Evolutionary conservation across 306 rosid species (phyloP), one percentile per base, ranked within the genome.

Genomic region (Vigna mungo): DNA sequence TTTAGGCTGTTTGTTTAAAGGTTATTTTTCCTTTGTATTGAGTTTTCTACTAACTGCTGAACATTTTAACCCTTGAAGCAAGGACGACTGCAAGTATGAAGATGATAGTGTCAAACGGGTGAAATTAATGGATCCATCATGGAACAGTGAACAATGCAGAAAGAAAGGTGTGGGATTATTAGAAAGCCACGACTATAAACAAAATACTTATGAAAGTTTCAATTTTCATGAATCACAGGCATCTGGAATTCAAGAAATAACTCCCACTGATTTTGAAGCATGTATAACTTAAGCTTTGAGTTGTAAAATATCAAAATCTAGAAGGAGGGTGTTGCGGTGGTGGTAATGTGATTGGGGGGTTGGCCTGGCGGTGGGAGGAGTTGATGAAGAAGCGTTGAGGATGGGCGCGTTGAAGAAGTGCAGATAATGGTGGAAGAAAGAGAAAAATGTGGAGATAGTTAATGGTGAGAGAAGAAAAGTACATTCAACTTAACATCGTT

Each of bases 231-330:
- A 51, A 43, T 70, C 86, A 10, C 79, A 83, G 41, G 59, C 76
- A 72, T 85, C 86, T 65, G 90, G 89, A 74, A 84, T 89, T 76
- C 97, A 91, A 78, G 86, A 85, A 84, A 91, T 93, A 71, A 69
- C 83, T 64, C 93, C 92, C 72, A 53, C 77, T 2, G 77, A 72
- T 61, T 78, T 75, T 44, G 84, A 84, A 36, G 97, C 88, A 83
- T 30, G 96, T 63, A 73, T 41, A 48, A 37, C 15, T 78, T 25
- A 49, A 65, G 30, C 44, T 62, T 32, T 62, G 36, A 65, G 54
- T 59, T 17, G 71, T 72, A 58, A 18, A 53, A 36, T 76, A 43
- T 75, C 51, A 77, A 65, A 47, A 55, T 16, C 41, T 68, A 65
- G 46, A 12, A 25, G n/a, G n/a, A n/a, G n/a, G n/a, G n/a, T n/a